Base-by-base conservation (phyloP, 257 asterid genomes). In the Leptodermis oblonga region DNA sequence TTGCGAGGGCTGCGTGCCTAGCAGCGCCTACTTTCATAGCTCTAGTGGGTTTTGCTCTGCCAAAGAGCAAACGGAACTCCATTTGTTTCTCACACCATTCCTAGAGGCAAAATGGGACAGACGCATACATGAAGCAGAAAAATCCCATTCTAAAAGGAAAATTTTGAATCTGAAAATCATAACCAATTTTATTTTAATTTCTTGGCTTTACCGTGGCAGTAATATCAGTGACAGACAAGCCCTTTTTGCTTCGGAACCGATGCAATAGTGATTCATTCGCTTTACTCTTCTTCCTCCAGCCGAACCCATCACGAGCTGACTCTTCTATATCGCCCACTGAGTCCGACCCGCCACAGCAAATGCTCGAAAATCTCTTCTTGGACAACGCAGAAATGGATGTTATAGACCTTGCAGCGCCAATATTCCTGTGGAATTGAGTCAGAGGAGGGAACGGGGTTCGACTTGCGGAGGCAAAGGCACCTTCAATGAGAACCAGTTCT, bases 51-150 rank as follows among this genome's bases (percentile, higher is more conserved):
- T 81, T 75, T 18, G 84, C 90, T 79, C 67, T 88, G 26, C 96
- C 96, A 34, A 69, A 31, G 59, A 67, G 77, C 45, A 92, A 82
- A 61, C 58, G 68, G 72, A 74, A 88, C 74, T 88, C 98, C 82
- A 81, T 88, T 73, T 87, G 91, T 59, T 92, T 92, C 79, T 90
- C 97, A 76, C 98, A 92, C 98, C 98, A 92, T 80, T 92, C 98
- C 98, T 92, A 76, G 59, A 26, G 53, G 41, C 74, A 46, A 26
- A 23, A 49, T 18, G 28, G 4, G 14, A 30, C 12, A 26, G 22
- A 41, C 42, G 34, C 14, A 2, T 4, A 45, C 43, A 37, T 25
- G 34, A 63, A 62, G 17, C 45, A 23, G 20, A 37, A 5, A 33
- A 51, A 30, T 30, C 33, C 73, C 46, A 18, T 17, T 33, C 39